These are phyloP conservation scores for Pythium scleroteichum DNA, from an alignment of 352 stramenopile genomes.

Conservation along the genomic window DNA sequence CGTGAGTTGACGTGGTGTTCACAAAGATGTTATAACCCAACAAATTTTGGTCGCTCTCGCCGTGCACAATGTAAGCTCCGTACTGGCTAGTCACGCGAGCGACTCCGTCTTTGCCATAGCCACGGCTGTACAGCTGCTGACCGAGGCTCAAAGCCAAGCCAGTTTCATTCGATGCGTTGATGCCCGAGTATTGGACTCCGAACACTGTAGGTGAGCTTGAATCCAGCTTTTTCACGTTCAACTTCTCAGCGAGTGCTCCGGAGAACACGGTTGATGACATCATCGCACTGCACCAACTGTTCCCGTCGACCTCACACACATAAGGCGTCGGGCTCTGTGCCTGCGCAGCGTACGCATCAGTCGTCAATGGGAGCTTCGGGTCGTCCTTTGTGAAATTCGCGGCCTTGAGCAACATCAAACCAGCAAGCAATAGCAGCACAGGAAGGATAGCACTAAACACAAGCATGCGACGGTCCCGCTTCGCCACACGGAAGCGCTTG, in stretches of 20 bases:
- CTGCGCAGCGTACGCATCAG: conserved; percentile 25
- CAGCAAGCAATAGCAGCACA: conserved; percentile 77
- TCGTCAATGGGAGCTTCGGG: conserved; percentile 43
- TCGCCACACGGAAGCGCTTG: conserved; percentile 87
- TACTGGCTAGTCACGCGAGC: conserved; percentile 27
- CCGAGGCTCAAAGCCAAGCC: conserved; percentile 48
- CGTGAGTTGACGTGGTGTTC: conserved; percentile 60
- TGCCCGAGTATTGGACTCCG: conserved; percentile 48
- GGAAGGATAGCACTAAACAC: conserved; percentile 59
- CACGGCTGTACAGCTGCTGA: conserved; percentile 50
- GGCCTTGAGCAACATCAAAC: conserved; percentile 47
- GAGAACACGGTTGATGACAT: conserved; percentile 43
- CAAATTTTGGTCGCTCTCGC: conserved; percentile 40
- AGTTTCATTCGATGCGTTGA: conserved; percentile 48
- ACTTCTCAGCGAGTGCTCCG: conserved; percentile 25
- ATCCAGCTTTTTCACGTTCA: conserved; percentile 31
- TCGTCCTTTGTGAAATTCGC: conserved; percentile 33
- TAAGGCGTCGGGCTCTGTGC: conserved; percentile 45
- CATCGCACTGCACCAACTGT: conserved; percentile 39
- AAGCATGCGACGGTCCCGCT: conserved; percentile 87
- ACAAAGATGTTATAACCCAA: conserved; percentile 69
- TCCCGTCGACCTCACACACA: conserved; percentile 37
- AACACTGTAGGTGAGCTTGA: conserved; percentile 56
- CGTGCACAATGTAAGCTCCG: conserved; percentile 39
- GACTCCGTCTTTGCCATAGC: conserved; percentile 14